Evolutionary conservation across 805 yeast genomes (phyloP), one percentile per base, ranked within the genome.

Genomic region (Teunomyces barrocoloradensis): DNA sequence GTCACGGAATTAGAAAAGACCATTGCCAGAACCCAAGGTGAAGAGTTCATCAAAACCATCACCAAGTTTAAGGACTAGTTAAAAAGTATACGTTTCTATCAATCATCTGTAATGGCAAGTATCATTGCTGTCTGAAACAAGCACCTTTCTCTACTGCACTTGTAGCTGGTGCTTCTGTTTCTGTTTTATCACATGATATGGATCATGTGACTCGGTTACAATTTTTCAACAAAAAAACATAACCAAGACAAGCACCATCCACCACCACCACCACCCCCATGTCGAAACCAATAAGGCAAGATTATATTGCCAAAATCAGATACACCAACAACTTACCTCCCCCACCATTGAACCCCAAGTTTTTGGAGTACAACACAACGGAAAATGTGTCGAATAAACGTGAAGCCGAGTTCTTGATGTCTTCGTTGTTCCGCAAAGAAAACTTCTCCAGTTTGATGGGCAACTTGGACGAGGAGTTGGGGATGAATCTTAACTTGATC

Each of bases 301-400:
- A 86, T 47, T 87, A 84, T 59, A 82, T 87, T 47, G 95, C 96
- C 40, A 85, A 86, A 56, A 80, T 87, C 45, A 79, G 96, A 60
- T 92, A 90, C 65, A 81, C 81, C 49, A 94, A 94, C 64, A 87
- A 82, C 58, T 74, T 94, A 20, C 99, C 99, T 5, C 91, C 97
- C 2, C 98, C 98, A 7, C 86, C 92, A 20, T 77, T 94, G 51
- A 89, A 96, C 40, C 97, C 99, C 27, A 89, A 87, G 63, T 77
- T 91, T 47, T 66, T 94, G 45, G 79, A 82, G 43, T 79, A 83
- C 54, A 63, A 68, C 59, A 61, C 71, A 21, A 70, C 73, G 10
- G 71, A 68, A 45, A 56, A 53, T 41, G 54, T 56, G 35, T 63
- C 62, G 63, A 71, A 66, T 56, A 74, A 58, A 42, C 56, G 60